Evolutionary conservation across 257 asterid species (phyloP).

Genomic region (Solanum dulcamara): DNA sequence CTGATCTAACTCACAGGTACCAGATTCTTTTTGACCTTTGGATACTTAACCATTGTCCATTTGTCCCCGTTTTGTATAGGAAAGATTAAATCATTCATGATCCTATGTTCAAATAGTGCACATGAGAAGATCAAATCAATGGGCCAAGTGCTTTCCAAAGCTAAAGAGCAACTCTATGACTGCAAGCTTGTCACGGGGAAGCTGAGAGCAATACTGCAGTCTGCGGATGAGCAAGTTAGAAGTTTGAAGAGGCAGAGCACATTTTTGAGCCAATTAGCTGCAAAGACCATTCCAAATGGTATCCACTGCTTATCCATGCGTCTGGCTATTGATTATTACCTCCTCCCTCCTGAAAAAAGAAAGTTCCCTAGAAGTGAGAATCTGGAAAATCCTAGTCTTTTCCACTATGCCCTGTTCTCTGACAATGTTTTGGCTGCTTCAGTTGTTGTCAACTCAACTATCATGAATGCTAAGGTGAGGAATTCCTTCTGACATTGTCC

Average conservation of each 20-base stretch:
- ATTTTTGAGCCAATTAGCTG: slow-evolving; percentile 90
- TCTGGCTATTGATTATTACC: slow-evolving; percentile 82
- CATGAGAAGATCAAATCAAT: slow-evolving; percentile 71
- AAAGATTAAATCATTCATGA: not conserved
- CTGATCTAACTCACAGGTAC: slow-evolving; percentile 69
- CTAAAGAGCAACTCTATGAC: slow-evolving; percentile 79
- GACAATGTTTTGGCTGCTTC: slow-evolving; percentile 98
- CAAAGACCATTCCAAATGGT: slow-evolving; percentile 92
- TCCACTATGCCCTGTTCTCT: slow-evolving; percentile 93
- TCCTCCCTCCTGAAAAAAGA: slow-evolving; percentile 76
- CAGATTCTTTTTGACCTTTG: not conserved
- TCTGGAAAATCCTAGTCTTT: slow-evolving; percentile 71
- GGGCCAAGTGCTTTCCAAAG: slow-evolving; percentile 86
- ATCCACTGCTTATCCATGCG: slow-evolving; percentile 92
- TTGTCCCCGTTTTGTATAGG: not conserved
- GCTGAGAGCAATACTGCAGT: slow-evolving; percentile 93
- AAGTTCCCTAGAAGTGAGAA: slow-evolving; percentile 75
- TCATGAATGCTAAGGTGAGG: slow-evolving; percentile 78
- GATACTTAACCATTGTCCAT: not conserved
- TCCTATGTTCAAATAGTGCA: slow-evolving; percentile 38
- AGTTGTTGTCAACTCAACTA: slow-evolving; percentile 88
- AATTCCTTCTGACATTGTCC: not conserved
- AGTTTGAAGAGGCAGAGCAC: slow-evolving; percentile 95
- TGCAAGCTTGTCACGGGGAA: slow-evolving; percentile 88
- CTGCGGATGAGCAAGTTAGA: slow-evolving; percentile 97